Base-by-base conservation (phyloP, 768 basidiomycete genomes). In the Trametes cingulata region DNA sequence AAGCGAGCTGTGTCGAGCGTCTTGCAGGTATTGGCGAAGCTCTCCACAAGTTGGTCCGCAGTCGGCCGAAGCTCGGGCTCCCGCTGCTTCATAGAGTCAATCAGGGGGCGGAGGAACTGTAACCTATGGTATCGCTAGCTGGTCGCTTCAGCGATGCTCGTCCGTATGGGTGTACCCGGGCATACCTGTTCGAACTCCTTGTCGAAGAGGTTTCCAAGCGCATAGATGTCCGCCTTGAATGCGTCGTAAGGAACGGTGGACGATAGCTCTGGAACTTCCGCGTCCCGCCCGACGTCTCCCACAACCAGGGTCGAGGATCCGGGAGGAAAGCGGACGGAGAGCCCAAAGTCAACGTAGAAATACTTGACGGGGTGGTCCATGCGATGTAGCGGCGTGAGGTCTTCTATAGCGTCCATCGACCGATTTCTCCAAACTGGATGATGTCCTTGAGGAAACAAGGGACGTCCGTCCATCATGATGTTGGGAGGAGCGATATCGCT, bases 291-390 rank as follows among this genome's bases (percentile, higher is more conserved):
- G 5, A 66, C 37, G 24, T 39, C 33, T 0, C 70, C 71, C 2
- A 62, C 8, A 1, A 67, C 62, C 1, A 61, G 35, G 0, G 58
- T 52, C 4, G 59, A 36, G 19, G 50, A 54, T 63, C 66, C 61
- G 4, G 20, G 39, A 0, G 41, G n/a, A 39, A 68, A 68, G 5
- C 67, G 61, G 52, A 61, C 45, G 1, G 64, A 68, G 9, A 65
- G 51, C 0, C 64, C 66, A 42, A 67, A 69, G 56, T 69, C 66
- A 48, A 69, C 60, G 47, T 64, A 62, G 61, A 53, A 66, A 55
- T 69, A 66, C 7, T 73, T 71, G 7, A 79, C 75, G 5, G 76
- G 70, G 42, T 72, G 62, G 33, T 73, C 70, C n/a, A 72, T 72
- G 25, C 76, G 69, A 2, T 72, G 62, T 10, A 74, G 61, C 0